phyloP scores from a whole-genome alignment of 768 basidiomycete genomes.

The Phlebiopsis flavidoalba region DNA sequence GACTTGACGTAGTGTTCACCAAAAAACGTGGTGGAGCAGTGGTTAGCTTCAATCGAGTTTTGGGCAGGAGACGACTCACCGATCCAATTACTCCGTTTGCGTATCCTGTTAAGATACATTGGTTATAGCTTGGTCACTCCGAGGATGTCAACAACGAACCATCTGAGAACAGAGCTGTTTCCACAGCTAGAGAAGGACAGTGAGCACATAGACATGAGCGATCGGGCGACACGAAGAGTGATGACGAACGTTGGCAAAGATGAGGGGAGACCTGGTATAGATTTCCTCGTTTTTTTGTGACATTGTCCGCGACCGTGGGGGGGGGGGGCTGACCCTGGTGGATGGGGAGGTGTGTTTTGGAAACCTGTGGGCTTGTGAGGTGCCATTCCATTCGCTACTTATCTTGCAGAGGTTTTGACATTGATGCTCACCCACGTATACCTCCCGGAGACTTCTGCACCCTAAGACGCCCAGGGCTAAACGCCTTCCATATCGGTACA shows the following conservation, averaged over 20 bases:
- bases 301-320: slow-evolving; percentile 6
- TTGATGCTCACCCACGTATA: neutral
- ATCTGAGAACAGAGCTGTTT: slow-evolving; percentile 84
- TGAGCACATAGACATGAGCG: neutral
- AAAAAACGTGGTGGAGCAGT: slow-evolving; percentile 26
- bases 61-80: slow-evolving; percentile 42
- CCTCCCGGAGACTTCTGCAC: neutral
- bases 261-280: slow-evolving; percentile 66
- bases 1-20: slow-evolving; percentile 67
- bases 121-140: neutral
- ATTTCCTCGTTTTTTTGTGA: neutral
- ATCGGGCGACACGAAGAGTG: too few species aligned
- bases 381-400: neutral
- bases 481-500: neutral
- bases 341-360: neutral
- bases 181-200: slow-evolving; percentile 51
- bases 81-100: slow-evolving; percentile 75
- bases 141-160: slow-evolving; percentile 34
- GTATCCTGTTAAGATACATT: slow-evolving; percentile 46
- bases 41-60: neutral
- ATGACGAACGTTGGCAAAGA: slow-evolving; percentile 74
- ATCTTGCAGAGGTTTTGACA: neutral
- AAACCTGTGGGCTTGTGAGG: neutral
- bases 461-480: neutral
- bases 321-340: slow-evolving; percentile 2